Base-by-base conservation (phyloP, 2,329 filamentous ascomycete genomes). In the Alternaria panax region DNA sequence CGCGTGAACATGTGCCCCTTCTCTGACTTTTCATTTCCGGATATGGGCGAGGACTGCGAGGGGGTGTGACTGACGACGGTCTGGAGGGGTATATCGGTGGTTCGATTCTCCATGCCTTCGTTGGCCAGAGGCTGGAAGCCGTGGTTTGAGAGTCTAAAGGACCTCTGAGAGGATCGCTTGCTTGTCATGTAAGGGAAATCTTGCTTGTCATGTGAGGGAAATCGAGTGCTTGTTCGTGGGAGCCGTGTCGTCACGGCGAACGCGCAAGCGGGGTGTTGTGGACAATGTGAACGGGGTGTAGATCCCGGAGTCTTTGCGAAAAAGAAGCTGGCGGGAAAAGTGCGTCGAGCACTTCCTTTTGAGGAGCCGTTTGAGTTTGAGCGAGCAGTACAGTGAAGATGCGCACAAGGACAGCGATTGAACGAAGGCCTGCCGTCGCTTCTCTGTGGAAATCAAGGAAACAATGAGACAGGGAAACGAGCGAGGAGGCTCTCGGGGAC, bases 11-110 rank as follows among this genome's bases (percentile, higher is more conserved):
- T 70, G 61, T 75, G 70, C 25, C 61, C 47, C 65, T 78, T 80
- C 57, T 81, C 77, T n/a, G 72, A 71, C 70, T 79, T 59, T 67
- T 67, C 69, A 69, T 69, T 69, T 11, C 68, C 65, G 27, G 64
- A 57, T 12, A 63, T 73, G 11, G 71, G 65, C 7, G 61, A 58
- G 3, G 62, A 56, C 32, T 75, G 68, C 5, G 78, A 78, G 59
- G 81, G 80, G 51, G 79, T 78, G 61, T 80, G 79, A 57, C 82
- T 85, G 64, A 81, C 75, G 40, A 88, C 84, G 47, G 80, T 82
- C 65, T 86, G 82, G 63, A 90, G 80, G 7, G 87, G 87, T 52
- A 90, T 90, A 66, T 88, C 84, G 67, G 86, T 86, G 25, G 85
- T 86, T 27, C 68, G 82, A 79, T 57, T 51, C 32, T 75, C 66